These are phyloP conservation scores for Pleomassaria siparia DNA, from an alignment of 2,329 filamentous ascomycete genomes.

Conservation along the genomic window DNA sequence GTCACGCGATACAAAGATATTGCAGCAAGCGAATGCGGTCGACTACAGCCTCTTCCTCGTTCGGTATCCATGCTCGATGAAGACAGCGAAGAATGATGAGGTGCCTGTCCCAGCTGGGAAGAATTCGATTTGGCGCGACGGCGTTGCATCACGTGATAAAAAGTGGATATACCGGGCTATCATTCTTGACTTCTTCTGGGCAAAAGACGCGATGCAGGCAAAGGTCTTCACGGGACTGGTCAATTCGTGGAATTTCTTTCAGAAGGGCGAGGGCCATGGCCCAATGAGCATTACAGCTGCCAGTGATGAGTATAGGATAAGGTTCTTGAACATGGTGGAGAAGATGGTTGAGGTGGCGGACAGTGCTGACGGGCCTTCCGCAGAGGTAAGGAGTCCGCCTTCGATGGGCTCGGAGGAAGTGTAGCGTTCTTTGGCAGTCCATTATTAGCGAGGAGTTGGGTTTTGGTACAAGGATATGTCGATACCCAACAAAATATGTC, in stretches of 20 bases:
- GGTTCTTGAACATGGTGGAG: slow-evolving; percentile 57
- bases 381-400: slow-evolving; percentile 25
- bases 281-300: slow-evolving; percentile 76
- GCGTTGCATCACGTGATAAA: slow-evolving; percentile 62
- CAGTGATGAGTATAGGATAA: slow-evolving; percentile 65
- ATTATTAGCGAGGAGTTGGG: not conserved
- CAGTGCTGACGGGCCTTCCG: slow-evolving; percentile 34
- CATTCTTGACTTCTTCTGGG: slow-evolving; percentile 77
- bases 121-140: slow-evolving; percentile 60
- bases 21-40: slow-evolving; percentile 65
- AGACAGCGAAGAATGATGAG: slow-evolving; percentile 29
- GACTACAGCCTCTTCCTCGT: slow-evolving; percentile 77
- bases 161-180: slow-evolving; percentile 68
- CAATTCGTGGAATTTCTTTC: slow-evolving; percentile 59
- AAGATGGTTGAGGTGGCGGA: slow-evolving; percentile 38
- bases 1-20: slow-evolving; percentile 63
- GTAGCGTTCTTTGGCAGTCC: not conserved
- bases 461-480: not conserved
- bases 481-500: not conserved
- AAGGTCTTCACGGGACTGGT: slow-evolving; percentile 67
- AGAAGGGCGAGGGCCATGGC: slow-evolving; percentile 59
- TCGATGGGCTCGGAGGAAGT: slow-evolving; percentile 10
- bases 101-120: slow-evolving; percentile 36
- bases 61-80: slow-evolving; percentile 51
- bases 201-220: slow-evolving; percentile 69